These are phyloP conservation scores for Balansia obtecta DNA, from an alignment of 2,329 filamentous ascomycete species.

Conservation along the genomic window DNA sequence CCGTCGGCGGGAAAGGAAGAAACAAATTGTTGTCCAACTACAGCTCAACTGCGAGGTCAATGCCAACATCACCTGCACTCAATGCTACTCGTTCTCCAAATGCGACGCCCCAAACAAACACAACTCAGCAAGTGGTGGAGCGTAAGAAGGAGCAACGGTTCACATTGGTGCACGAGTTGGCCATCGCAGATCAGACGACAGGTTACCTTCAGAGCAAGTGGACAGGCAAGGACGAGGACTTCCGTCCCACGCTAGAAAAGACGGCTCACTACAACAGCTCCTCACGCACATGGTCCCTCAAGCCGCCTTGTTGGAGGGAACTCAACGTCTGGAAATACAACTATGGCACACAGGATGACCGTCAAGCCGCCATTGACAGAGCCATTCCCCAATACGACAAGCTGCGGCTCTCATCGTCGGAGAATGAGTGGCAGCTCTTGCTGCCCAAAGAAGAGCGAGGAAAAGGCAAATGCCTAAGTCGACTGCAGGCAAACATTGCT, in stretches of 20 bases:
- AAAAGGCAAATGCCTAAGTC: slow-evolving; percentile 46
- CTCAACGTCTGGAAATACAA: slow-evolving; percentile 51
- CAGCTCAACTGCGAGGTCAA: slow-evolving; percentile 24
- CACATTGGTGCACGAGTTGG: slow-evolving; percentile 48
- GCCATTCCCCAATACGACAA: slow-evolving; percentile 48
- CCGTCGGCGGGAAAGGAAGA: slow-evolving; percentile 25
- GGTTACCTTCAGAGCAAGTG: slow-evolving; percentile 38
- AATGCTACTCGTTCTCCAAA: slow-evolving; percentile 42
- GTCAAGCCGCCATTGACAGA: slow-evolving; percentile 48
- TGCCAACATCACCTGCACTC: slow-evolving; percentile 43
- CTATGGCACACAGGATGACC: slow-evolving; percentile 40
- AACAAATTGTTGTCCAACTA: slow-evolving; percentile 29
- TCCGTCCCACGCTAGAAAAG: slow-evolving; percentile 42
- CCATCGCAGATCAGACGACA: slow-evolving; percentile 37
- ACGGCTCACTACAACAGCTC: slow-evolving; percentile 39
- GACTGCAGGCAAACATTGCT: slow-evolving; percentile 45
- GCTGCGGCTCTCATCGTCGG: slow-evolving; percentile 40
- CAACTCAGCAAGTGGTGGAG: slow-evolving; percentile 39
- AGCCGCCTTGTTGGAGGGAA: slow-evolving; percentile 48
- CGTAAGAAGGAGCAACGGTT: slow-evolving; percentile 40
- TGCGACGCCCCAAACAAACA: slow-evolving; percentile 33
- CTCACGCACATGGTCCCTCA: slow-evolving; percentile 40
- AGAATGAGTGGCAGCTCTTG: slow-evolving; percentile 50
- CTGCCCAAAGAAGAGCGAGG: slow-evolving; percentile 44
- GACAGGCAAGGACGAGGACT: slow-evolving; percentile 39